phyloP scores from a whole-genome alignment of 371 early-diverging fungal genomes.

The Zopfochytrium polystomum region DNA sequence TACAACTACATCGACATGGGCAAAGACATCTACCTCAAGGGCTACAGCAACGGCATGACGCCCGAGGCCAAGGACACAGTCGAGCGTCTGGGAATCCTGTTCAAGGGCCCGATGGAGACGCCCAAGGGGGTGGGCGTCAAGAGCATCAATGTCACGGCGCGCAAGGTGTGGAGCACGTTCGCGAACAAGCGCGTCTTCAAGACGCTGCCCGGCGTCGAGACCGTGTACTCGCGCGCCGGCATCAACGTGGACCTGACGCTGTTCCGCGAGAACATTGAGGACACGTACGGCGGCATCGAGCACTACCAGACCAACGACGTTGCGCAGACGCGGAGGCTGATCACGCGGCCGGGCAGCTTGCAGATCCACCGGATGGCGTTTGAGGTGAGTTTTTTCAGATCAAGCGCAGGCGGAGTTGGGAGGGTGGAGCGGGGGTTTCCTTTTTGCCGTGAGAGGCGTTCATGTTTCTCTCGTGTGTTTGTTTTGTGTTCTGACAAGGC shows the following conservation, averaged over 20 bases:
- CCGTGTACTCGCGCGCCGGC: conserved; percentile 25
- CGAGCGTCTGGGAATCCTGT: conserved; percentile 22
- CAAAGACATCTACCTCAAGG: conserved; percentile 22
- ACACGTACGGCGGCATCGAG: conserved; percentile 32
- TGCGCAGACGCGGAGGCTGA: conserved; percentile 22
- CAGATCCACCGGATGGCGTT: too few relatives aligned
- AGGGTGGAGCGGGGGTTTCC: too few relatives aligned
- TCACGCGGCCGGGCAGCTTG: conserved; percentile 20
- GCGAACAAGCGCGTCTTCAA: conserved; percentile 28
- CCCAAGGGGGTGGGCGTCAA: conserved; percentile 28
- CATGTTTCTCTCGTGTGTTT: too few relatives aligned
- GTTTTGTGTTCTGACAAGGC: too few relatives aligned
- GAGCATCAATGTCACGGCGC: conserved; percentile 28
- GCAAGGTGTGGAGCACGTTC: conserved; percentile 27
- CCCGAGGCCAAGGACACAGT: conserved; percentile 26
- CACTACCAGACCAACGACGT: conserved; percentile 29
- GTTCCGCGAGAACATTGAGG: conserved; percentile 31
- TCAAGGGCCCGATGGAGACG: conserved; percentile 33
- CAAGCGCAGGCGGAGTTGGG: too few relatives aligned
- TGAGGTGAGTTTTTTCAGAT: too few relatives aligned
- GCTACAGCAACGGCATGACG: conserved; percentile 24
- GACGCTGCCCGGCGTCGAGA: conserved; percentile 28
- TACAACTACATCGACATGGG: conserved; percentile 28
- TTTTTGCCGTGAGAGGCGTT: too few relatives aligned
- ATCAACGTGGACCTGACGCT: conserved; percentile 24